Conservation (phyloP, 805 yeast species). For the Wickerhamomyces queroliae region DNA sequence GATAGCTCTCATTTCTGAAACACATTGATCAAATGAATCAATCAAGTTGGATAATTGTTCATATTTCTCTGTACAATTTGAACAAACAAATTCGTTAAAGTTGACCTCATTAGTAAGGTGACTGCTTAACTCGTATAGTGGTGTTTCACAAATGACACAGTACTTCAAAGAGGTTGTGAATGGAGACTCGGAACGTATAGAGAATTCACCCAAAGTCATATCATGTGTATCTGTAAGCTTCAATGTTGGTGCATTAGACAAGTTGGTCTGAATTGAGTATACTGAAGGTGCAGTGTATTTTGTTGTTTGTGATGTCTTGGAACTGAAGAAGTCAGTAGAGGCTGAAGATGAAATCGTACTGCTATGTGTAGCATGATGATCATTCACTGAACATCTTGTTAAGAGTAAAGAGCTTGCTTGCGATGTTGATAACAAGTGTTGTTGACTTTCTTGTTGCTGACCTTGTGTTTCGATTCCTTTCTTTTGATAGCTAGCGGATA, state of each 20-base stretch:
- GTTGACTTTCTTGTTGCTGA: conserved; percentile 3
- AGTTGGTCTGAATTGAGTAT: not conserved
- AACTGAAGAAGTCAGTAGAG: conserved; percentile 4
- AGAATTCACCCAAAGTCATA: conserved; percentile 6
- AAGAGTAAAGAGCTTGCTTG: conserved; percentile 3
- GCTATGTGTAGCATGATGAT: too few relatives aligned
- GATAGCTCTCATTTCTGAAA: conserved; percentile 7
- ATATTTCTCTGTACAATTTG: conserved; percentile 53
- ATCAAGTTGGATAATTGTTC: conserved; percentile 39
- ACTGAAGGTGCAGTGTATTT: not conserved
- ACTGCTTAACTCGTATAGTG: conserved; percentile 56
- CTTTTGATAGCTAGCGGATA: conserved; percentile 1
- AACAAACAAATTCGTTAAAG: conserved; percentile 52
- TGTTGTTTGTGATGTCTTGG: conserved; percentile 4
- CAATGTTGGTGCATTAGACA: conserved; percentile 2
- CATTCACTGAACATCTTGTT: conserved; percentile 3
- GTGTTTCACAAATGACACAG: conserved; percentile 68
- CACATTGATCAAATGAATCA: conserved; percentile 31
- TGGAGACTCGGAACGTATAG: conserved; percentile 1
- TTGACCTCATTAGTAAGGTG: conserved; percentile 21
- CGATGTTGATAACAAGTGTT: not conserved
- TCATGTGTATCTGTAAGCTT: not conserved
- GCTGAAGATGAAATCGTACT: not conserved
- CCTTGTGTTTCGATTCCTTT: not conserved
- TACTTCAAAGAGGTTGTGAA: conserved; percentile 25